phyloP scores from a whole-genome alignment of 352 stramenopile genomes.

The Thalassiosira hispida region DNA sequence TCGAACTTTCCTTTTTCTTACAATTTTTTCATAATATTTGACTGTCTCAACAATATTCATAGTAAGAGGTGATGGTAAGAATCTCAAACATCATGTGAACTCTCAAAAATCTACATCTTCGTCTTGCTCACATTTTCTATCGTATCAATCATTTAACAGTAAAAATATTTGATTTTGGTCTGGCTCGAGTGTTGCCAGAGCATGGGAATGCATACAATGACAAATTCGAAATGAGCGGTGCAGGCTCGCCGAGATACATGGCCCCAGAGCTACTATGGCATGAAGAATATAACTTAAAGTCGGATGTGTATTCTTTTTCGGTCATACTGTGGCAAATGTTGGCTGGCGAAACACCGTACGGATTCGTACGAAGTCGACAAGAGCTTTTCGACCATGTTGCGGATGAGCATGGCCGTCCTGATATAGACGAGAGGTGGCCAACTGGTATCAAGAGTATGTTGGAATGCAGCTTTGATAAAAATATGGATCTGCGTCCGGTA shows the following conservation, averaged over 20 bases:
- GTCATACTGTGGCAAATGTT: constrained; percentile 66
- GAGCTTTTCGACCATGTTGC: constrained; percentile 28
- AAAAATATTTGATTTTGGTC: constrained; percentile 82
- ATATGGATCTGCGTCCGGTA: constrained; percentile 18
- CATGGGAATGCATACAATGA: constrained; percentile 17
- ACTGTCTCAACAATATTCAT: background rate
- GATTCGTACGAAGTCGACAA: constrained; percentile 15
- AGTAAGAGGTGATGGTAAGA: constrained; percentile 23
- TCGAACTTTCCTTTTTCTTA: too few species aligned
- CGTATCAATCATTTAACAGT: constrained; percentile 22
- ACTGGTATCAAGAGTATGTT: constrained; percentile 26
- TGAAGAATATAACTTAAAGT: constrained; percentile 63
- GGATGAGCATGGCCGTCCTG: constrained; percentile 21
- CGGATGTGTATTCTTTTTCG: constrained; percentile 65
- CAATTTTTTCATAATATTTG: background rate
- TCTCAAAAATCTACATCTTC: background rate
- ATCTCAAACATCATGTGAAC: background rate
- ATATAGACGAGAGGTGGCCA: constrained; percentile 35
- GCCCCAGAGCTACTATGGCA: constrained; percentile 37
- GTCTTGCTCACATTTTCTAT: background rate
- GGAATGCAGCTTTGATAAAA: constrained; percentile 39
- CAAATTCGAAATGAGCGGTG: constrained; percentile 54
- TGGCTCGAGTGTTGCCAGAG: constrained; percentile 45
- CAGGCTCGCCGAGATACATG: constrained; percentile 65
- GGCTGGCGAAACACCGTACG: constrained; percentile 30